Conservation (phyloP, 192 early-diverging fungal genomes). For the Entomortierella lignicola region DNA sequence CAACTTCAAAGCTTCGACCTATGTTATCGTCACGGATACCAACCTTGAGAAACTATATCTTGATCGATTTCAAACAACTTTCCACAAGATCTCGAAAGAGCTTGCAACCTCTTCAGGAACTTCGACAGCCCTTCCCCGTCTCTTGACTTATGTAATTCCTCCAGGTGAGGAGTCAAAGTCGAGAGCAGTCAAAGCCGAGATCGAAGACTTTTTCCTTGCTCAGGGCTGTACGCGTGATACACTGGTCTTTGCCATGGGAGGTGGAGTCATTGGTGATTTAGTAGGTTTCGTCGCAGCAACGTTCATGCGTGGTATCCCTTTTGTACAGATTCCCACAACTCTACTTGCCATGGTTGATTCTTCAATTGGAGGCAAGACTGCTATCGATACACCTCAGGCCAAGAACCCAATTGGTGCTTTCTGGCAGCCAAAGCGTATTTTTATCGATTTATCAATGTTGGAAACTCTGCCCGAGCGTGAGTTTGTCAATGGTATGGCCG, state of each 20-base stretch:
- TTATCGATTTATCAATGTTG: constrained; percentile 89
- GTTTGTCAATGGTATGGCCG: constrained; percentile 97
- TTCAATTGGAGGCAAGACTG: constrained; percentile 96
- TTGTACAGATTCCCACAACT: constrained; percentile 95
- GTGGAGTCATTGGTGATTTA: constrained; percentile 97
- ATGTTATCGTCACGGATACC: constrained; percentile 88
- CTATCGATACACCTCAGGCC: constrained; percentile 94
- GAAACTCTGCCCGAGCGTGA: constrained; percentile 89
- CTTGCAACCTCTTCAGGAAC: constrained; percentile 20
- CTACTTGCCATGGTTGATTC: constrained; percentile 98
- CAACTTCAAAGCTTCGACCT: constrained; percentile 81
- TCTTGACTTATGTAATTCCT: constrained; percentile 82
- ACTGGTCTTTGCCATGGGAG: constrained; percentile 92
- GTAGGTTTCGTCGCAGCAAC: constrained; percentile 97
- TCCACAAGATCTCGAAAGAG: constrained; percentile 58
- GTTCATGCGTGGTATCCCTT: constrained; percentile 96
- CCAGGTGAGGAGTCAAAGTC: constrained; percentile 94
- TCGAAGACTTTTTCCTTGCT: constrained; percentile 93
- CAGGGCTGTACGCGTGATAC: constrained; percentile 93
- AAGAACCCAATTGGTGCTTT: constrained; percentile 97
- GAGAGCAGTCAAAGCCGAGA: constrained; percentile 82
- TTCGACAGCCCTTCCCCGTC: constrained; percentile 63
- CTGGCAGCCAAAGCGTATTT: constrained; percentile 95
- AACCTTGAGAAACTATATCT: constrained; percentile 87
- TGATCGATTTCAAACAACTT: constrained; percentile 62